Percentiles rank a stretch among this genome's conserved stretches.
Evolutionary conservation across 495 filamentous ascomycete genomes (phyloP).

Genomic region (Rostrohypoxylon terebratum): DNA sequence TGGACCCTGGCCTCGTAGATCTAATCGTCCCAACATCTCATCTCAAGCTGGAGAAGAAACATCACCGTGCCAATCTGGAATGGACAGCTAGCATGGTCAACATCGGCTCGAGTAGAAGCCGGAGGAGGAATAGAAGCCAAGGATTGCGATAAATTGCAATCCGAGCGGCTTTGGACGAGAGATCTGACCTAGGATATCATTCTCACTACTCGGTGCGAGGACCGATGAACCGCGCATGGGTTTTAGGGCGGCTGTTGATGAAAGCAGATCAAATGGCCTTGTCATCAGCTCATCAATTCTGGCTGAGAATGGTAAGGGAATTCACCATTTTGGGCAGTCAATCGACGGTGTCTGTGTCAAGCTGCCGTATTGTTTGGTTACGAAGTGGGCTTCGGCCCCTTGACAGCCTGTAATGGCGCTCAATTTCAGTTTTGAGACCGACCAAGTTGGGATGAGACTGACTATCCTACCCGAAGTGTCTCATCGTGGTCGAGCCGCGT

Average conservation of each 20-base stretch:
- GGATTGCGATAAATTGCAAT: conserved; percentile 30
- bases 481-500: conserved; percentile 47
- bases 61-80: conserved; percentile 33
- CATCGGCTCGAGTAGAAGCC: conserved; percentile 46
- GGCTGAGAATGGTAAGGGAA: conserved; percentile 6
- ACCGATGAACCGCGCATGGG: conserved; percentile 34
- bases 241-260: conserved; percentile 11
- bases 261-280: conserved; percentile 28
- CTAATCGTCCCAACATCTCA: conserved; percentile 48
- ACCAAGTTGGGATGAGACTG: conserved; percentile 49
- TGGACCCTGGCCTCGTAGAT: conserved; percentile 43
- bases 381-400: conserved; percentile 24
- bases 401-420: conserved; percentile 28
- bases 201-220: conserved; percentile 33
- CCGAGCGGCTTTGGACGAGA: conserved; percentile 17
- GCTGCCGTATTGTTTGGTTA: conserved; percentile 6
- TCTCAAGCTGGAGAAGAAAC: conserved; percentile 39
- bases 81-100: conserved; percentile 7
- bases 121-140: conserved; percentile 30
- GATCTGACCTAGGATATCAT: conserved; percentile 40
- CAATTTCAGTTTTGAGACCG: conserved; percentile 40
- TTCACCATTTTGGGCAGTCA: conserved; percentile 25
- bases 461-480: conserved; percentile 47
- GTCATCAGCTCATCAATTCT: conserved; percentile 29
- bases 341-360: conserved; percentile 28